Evolutionary conservation across 495 filamentous ascomycete species (phyloP), one percentile per base, ranked within the genome.

Genomic region (Ascodesmis nigricans): DNA sequence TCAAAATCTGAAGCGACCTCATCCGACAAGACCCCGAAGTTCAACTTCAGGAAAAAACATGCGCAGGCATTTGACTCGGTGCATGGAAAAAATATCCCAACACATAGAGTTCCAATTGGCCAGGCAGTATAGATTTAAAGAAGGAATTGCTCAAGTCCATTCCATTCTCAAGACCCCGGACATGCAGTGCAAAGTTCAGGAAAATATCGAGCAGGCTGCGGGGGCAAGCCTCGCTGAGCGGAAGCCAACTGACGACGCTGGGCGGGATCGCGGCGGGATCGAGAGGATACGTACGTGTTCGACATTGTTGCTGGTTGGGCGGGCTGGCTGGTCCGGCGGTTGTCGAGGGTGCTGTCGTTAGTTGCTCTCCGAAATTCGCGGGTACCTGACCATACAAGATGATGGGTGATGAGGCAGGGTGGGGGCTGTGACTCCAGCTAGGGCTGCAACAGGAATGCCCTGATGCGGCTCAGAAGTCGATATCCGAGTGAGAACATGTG

Each of bases 131-230:
- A 38, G 21, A 64, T 82, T 91, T 83, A 50, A 72, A 75, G 65
- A 73, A 73, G 75, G 79, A 81, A 66, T 63, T 45, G 62, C 67
- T 78, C 75, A 72, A 73, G 57, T 67, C 75, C 80, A 82, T 55
- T 78, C 76, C 80, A 75, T 62, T 55, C 52, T 42, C 52, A 60
- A 55, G 58, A 57, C 56, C 62, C 57, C 47, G 52, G 40, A 41
- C 55, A 51, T 52, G 58, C 67, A 58, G 63, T 64, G 61, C 62
- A 60, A 58, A 55, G 28, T 51, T 50, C 50, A 54, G 64, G 76
- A 81, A 63, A 55, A 33, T 54, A 78, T 81, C 76, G 75, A 82
- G 75, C 78, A 80, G 75, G 72, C 61, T 59, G 66, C 57, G 47
- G 57, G 58, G 50, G 59, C 55, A 57, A 61, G 62, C 73, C 6